These are phyloP conservation scores for Plantago coronopus DNA, from an alignment of 305 asterid genomes.

Conservation along the genomic window DNA sequence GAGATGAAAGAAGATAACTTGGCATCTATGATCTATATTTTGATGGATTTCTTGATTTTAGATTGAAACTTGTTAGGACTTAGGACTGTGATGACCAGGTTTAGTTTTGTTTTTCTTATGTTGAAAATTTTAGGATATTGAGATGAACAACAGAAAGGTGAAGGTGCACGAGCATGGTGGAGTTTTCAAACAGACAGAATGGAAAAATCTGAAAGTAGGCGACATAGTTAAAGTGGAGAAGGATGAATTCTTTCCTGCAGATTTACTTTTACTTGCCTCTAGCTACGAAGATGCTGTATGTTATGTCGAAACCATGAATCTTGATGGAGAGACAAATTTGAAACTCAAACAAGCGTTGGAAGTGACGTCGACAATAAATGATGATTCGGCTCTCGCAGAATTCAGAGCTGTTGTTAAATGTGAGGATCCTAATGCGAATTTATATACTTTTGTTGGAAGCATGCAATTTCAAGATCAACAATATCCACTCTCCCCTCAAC, in stretches of 20 bases:
- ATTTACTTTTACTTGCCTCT: conserved; percentile 72
- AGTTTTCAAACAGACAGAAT: conserved; percentile 46
- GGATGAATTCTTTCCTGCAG: conserved; percentile 86
- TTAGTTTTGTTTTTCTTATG: neutral
- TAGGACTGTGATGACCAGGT: conserved; percentile 7
- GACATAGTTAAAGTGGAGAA: conserved; percentile 73
- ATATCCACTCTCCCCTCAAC: conserved; percentile 76
- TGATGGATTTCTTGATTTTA: no score
- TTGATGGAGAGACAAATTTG: conserved; percentile 84
- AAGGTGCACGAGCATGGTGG: conserved; percentile 65
- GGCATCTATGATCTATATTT: no score
- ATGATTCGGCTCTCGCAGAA: conserved; percentile 38
- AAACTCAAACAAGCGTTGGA: conserved; percentile 75
- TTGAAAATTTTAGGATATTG: conserved; percentile 56
- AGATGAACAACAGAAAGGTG: conserved; percentile 68
- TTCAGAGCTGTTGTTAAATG: conserved; percentile 66
- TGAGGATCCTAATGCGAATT: conserved; percentile 87
- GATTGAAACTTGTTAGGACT: neutral
- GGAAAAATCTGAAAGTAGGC: conserved; percentile 75
- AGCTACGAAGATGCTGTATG: conserved; percentile 72
- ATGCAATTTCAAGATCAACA: conserved; percentile 59
- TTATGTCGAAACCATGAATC: conserved; percentile 91
- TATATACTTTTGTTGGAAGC: conserved; percentile 71
- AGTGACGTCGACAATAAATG: conserved; percentile 46
- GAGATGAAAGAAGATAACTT: no score